Conservation (phyloP, 352 stramenopile species). For the Elongisporangium senticosum region DNA sequence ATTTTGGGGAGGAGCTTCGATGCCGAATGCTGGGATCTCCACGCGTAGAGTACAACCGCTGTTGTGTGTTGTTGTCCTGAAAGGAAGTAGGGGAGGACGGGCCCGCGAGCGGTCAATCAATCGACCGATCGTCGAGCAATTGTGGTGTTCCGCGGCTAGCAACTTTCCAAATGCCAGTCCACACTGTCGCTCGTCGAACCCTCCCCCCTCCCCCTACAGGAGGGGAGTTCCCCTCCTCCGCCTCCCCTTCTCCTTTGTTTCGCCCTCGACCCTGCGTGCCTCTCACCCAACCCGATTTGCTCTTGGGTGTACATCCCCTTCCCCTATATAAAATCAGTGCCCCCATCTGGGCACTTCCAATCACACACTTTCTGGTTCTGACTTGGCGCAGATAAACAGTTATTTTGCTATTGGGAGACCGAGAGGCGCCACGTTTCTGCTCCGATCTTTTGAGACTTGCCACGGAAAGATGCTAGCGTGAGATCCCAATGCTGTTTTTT, state of each 20-base stretch:
- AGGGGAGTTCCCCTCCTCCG: slow-evolving; percentile 11
- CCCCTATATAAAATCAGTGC: slow-evolving; percentile 1
- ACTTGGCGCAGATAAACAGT: neutral
- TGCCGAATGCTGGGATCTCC: neutral
- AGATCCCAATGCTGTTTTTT: slow-evolving; percentile 7
- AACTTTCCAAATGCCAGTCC: slow-evolving; percentile 60
- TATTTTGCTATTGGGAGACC: neutral
- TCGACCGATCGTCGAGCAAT: slow-evolving; percentile 9
- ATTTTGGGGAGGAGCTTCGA: neutral
- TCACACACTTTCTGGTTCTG: neutral
- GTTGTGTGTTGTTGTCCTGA: neutral
- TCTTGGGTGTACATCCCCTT: slow-evolving; percentile 6
- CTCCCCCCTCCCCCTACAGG: slow-evolving; percentile 9
- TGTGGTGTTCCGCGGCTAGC: slow-evolving; percentile 26
- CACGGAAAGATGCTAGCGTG: neutral
- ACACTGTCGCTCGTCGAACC: slow-evolving; percentile 37
- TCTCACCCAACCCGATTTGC: slow-evolving; percentile 6
- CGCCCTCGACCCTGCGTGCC: slow-evolving; percentile 3
- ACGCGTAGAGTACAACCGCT: neutral
- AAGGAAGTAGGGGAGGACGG: neutral
- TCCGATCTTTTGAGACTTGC: neutral
- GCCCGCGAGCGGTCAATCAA: slow-evolving; percentile 8
- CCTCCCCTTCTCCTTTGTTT: slow-evolving; percentile 6
- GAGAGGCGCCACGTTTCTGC: slow-evolving; percentile 8
- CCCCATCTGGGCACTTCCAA: neutral